Base-by-base conservation (phyloP, 1,284 basidiomycete species). In the Cryptococcus neoformans region DNA sequence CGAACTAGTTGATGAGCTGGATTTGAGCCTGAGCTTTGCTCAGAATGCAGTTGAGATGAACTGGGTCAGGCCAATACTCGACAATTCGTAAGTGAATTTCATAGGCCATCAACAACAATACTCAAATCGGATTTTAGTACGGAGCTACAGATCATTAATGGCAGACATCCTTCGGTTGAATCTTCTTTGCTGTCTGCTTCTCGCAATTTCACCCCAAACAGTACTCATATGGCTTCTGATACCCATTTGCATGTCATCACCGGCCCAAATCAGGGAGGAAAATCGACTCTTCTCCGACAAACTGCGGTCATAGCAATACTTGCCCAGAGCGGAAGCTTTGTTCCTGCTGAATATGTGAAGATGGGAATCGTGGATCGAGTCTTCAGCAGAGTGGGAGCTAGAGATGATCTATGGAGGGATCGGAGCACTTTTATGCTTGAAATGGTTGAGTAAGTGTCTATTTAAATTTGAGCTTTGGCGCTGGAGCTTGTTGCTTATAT, bases 191-290 rank as follows among this genome's bases (percentile, higher is more conserved):
- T 92, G 42, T 82, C 83, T 0, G 81, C 84, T 0, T 87, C 89
- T 16, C 85, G 90, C 40, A 79, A 82, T 7, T 97, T 94, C 74
- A 89, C 85, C 0, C 85, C 91, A 0, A 99, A 98, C 75, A 86
- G 87, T 2, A 82, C 92, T 12, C 62, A 78, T 17, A 82, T 96
- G 72, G 78, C 80, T 3, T 78, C 83, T 0, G 68, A 78, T 6
- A 84, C 85, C 9, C 84, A 84, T 28, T 69, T 97, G 4, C 81
- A 86, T 57, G 73, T 96, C 50, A 88, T 98, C 64, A 98, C 94
- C 1, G 95, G 95, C 0, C 95, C 95, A 0, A 98, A 98, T 70
- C 97, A 97, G 92, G 91, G 90, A 44, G 81, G 81, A 50, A 98
- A 99, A 76, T 94, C 90, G 1, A 98, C 95, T 0, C 83, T 91